These are phyloP conservation scores for Metschnikowia gruessii DNA, from an alignment of 805 yeast genomes.

Conservation along the genomic window DNA sequence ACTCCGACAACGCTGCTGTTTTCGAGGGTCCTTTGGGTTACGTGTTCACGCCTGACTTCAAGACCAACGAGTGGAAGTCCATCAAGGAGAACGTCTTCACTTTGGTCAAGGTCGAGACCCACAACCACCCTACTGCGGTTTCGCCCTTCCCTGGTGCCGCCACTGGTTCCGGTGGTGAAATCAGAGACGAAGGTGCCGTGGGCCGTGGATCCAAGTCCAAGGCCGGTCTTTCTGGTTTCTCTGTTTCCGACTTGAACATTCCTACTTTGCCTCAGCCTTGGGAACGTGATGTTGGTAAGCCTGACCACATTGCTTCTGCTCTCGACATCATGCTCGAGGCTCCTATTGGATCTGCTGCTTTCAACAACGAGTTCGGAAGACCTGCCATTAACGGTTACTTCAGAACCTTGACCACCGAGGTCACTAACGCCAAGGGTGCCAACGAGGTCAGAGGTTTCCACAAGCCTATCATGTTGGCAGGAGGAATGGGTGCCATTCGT, in stretches of 20 bases:
- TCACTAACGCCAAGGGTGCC: constrained; percentile 57
- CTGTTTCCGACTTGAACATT: constrained; percentile 85
- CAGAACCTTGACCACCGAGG: constrained; percentile 86
- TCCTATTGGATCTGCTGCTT: constrained; percentile 96
- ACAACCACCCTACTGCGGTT: constrained; percentile 98
- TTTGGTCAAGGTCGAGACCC: constrained; percentile 95
- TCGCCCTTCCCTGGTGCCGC: constrained; percentile 99
- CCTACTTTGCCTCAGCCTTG: constrained; percentile 90
- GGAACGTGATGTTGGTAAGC: constrained; percentile 90
- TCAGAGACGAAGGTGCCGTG: constrained; percentile 99
- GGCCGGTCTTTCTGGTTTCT: constrained; percentile 92
- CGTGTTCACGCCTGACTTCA: constrained; percentile 73
- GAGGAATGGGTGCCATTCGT: constrained; percentile 97
- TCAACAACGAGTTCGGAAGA: constrained; percentile 97
- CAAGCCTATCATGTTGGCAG: constrained; percentile 99
- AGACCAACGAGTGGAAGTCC: constrained; percentile 69
- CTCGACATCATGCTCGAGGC: constrained; percentile 96
- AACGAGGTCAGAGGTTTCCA: constrained; percentile 91
- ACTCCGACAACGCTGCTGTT: constrained; percentile 97
- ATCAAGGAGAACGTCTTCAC: constrained; percentile 79
- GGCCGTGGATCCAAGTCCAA: constrained; percentile 98
- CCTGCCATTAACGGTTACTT: constrained; percentile 97
- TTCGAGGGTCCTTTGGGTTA: constrained; percentile 79
- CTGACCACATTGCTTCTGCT: constrained; percentile 88
- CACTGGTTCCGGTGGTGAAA: constrained; percentile 99